Base-by-base conservation (phyloP, 2,329 filamentous ascomycete genomes). In the Beauveria asiatica region DNA sequence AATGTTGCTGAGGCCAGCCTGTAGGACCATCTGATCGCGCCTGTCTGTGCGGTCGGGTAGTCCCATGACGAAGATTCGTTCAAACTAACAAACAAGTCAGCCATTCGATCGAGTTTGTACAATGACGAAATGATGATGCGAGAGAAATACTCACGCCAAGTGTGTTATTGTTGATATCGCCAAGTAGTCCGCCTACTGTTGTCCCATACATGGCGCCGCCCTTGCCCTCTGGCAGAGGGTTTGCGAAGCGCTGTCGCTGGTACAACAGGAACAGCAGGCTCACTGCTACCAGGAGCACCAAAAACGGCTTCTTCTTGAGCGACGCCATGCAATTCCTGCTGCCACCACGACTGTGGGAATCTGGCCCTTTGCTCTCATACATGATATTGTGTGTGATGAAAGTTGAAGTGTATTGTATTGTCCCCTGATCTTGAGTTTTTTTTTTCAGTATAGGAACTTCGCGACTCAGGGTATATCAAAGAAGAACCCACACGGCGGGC, bases 11-110 rank as follows among this genome's bases (percentile, higher is more conserved):
- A 78, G 71, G 1, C 74, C 73, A 4, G 77, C 78, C 2, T 77
- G 75, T 4, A 81, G 69, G 1, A 73, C 70, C 65, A 82, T 74
- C 1, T 75, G 72, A 69, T 83, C 78, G 44, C 77, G 74, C 7
- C 79, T 75, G 64, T 83, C 81, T 30, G 74, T 77, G 3, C 80
- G 70, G 45, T 72, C 72, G 2, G 78, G 76, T 2, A 82, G 73
- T 49, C 78, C 81, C 53, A 83, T 73, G 27, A 79, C 78, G 62
- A 81, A 76, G 33, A 57, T 55, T 53, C 51, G 59, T 45, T 64
- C 55, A 57, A 57, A 67, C 63, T 61, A 33, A 30, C 17, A 33
- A 25, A 2, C 3, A 11, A 8, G 33, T 9, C 30, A 13, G n/a
- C 2, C 11, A 37, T 21, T 30, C 5, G 48, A 25, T 16, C 17